Evolutionary conservation across 768 basidiomycete genomes (phyloP), one percentile per base, ranked within the genome.

Genomic region (Clavulina sp.): DNA sequence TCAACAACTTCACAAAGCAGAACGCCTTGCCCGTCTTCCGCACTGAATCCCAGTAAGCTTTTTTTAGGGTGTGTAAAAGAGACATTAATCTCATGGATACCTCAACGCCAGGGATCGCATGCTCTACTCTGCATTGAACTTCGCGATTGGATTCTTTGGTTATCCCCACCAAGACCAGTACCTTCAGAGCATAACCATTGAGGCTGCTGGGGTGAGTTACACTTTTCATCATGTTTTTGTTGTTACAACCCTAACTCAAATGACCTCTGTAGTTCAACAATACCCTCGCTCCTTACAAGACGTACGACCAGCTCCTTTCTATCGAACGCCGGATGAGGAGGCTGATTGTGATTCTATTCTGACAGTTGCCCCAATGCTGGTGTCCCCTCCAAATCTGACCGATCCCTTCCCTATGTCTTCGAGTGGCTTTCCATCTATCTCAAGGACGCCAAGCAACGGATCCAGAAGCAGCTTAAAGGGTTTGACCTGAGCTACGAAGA

Each of bases 251-350:
- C 32, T 46, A 4, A 19, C 2, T 50, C 28, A 18, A 38, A 32
- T 24, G 40, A 38, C 41, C 18, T 5, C 28, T 46, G 32, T 33
- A 82, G 73, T 84, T 81, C 60, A 87, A 86, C 65, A 84, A 83
- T 62, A 89, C 89, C 1, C 75, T 95, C 3, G 73, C 87, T 0
- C 89, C 89, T 3, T 91, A 89, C 57, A 73, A 73, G 52, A 86
- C 84, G 68, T 84, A 59, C 43, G 71, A 61, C 4, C 18, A 13
- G 5, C 21, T 46, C 13, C 19, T 38, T 26, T 16, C 21, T 33
- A 23, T 31, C 29, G 26, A 36, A 29, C 26, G 50, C 18, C 49
- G 24, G 19, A 55, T 48, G 9, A 7, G 29, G 6, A 18, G 24
- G 1, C 41, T 41, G 50, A 23, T 26, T 23, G n/a, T n/a, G n/a